A percentile compares a stretch with the other conserved stretches of the same genome.
Evolutionary conservation across 2,329 filamentous ascomycete species (phyloP).

Genomic region (Aspergillus piperis): DNA sequence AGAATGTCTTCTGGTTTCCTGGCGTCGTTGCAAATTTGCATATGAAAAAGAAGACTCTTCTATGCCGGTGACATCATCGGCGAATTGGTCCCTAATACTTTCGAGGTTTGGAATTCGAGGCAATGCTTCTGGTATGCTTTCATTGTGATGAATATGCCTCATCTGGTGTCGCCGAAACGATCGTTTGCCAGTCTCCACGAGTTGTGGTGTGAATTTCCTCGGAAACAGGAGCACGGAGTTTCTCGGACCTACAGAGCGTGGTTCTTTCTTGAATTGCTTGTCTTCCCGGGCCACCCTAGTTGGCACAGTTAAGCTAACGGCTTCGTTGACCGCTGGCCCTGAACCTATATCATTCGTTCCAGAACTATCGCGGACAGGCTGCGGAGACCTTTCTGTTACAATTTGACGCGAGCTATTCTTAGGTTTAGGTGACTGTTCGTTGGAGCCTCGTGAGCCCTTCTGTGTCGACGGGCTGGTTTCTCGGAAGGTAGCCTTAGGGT

Average conservation of each 20-base stretch:
- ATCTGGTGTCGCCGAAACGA: constrained; percentile 29
- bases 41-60: constrained; percentile 50
- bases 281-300: constrained; percentile 15
- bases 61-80: not conserved
- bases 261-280: not conserved
- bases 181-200: constrained; percentile 36
- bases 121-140: constrained; percentile 1
- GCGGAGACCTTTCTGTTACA: not conserved
- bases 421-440: not conserved
- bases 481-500: constrained; percentile 12
- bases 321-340: not conserved
- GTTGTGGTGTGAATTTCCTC: constrained; percentile 34
- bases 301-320: not conserved
- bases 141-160: constrained; percentile 40
- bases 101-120: not conserved
- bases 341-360: not conserved
- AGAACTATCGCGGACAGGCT: not conserved
- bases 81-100: not conserved
- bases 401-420: not conserved
- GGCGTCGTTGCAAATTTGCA: constrained; percentile 41
- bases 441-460: not conserved
- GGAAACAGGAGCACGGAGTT: constrained; percentile 5
- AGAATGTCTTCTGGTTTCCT: constrained; percentile 52
- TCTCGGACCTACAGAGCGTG: not conserved
- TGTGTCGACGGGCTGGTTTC: constrained; percentile 1